These are phyloP conservation scores for Beverwykella pulmonaria DNA, from an alignment of 495 filamentous ascomycete species.

Conservation along the genomic window DNA sequence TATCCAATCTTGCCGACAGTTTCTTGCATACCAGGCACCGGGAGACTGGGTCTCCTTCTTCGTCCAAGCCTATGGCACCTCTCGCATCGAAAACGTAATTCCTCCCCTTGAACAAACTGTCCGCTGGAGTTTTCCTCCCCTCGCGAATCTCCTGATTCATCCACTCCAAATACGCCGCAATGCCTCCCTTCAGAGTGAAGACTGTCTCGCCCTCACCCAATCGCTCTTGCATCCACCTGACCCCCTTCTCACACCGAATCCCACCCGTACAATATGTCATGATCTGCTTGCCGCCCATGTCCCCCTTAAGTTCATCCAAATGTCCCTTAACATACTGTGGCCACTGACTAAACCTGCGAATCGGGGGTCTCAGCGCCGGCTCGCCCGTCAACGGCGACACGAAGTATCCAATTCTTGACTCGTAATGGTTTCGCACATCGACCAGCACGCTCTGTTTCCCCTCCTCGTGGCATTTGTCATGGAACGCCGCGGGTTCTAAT, in stretches of 20 bases:
- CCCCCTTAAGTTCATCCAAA: background rate
- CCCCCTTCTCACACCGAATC: background rate
- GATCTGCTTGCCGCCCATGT: background rate
- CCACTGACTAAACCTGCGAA: slow-evolving; percentile 6
- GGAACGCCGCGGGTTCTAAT: background rate
- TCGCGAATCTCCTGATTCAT: background rate
- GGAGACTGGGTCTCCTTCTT: background rate
- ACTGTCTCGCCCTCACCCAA: background rate
- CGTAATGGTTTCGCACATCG: slow-evolving; percentile 4
- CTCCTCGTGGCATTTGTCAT: background rate
- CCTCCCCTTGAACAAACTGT: slow-evolving; percentile 5
- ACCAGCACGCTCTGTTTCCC: background rate
- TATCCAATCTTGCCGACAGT: background rate
- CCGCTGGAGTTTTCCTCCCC: background rate
- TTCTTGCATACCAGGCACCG: background rate
- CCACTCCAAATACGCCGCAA: background rate
- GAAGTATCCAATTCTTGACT: slow-evolving; percentile 1
- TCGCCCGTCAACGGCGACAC: background rate
- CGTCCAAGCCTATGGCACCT: background rate
- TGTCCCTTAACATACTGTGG: background rate
- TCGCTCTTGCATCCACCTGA: background rate
- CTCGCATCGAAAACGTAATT: slow-evolving; percentile 4
- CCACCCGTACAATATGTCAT: background rate
- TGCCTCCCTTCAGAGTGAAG: background rate
- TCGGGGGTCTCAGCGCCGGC: background rate